Conservation (phyloP, 2,329 filamentous ascomycete genomes). For the Harringtonia aguacate region DNA sequence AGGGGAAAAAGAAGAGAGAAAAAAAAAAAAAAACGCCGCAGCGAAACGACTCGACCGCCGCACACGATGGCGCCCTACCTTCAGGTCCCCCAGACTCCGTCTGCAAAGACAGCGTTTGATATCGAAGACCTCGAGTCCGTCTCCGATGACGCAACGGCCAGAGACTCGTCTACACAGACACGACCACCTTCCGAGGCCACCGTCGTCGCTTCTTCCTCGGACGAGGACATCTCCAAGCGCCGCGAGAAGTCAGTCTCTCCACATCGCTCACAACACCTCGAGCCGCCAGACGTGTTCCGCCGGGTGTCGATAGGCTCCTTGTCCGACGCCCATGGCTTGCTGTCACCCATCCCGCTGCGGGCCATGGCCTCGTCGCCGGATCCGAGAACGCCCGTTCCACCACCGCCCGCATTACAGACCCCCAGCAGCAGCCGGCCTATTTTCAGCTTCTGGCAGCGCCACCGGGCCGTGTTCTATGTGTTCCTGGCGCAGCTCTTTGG, state of each 20-base stretch:
- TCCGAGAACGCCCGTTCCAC: background rate
- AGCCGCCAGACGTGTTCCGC: conserved; percentile 20
- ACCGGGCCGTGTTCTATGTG: conserved; percentile 65
- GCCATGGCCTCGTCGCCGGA: conserved; percentile 4
- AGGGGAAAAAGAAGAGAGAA: background rate
- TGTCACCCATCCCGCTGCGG: conserved; percentile 14
- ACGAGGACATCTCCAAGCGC: background rate
- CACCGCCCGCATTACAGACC: conserved; percentile 10
- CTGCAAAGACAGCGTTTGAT: conserved; percentile 14
- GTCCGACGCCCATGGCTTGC: conserved; percentile 20
- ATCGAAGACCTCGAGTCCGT: conserved; percentile 12
- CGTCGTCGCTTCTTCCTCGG: too few relatives aligned
- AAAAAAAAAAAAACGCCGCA: background rate
- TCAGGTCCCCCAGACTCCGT: conserved; percentile 14
- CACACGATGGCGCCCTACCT: conserved; percentile 15
- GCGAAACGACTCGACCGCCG: background rate
- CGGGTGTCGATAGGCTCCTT: conserved; percentile 30
- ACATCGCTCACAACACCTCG: background rate
- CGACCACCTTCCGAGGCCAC: background rate
- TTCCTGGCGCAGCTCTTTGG: conserved; percentile 71
- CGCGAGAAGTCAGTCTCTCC: background rate
- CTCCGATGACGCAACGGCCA: background rate
- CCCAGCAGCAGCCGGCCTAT: background rate
- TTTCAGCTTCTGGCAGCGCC: conserved; percentile 43
- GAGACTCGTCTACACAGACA: background rate